Base-by-base conservation (phyloP, 1,284 basidiomycete genomes). In the Blastosporella zonata region DNA sequence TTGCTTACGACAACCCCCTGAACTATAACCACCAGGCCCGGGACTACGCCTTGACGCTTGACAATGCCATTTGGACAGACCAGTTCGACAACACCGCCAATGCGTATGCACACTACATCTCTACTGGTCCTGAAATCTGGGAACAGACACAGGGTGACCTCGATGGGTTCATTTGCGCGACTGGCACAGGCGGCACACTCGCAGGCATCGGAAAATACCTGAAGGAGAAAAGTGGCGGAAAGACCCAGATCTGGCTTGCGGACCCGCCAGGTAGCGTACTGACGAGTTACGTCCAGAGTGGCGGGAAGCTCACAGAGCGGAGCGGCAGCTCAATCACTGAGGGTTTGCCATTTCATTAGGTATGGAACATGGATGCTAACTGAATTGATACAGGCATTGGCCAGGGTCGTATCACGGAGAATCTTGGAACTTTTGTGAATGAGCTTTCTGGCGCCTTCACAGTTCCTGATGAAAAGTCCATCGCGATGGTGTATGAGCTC, bases 21-120 rank as follows among this genome's bases (percentile, higher is more conserved):
- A 99, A 99, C 74, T 99, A 98, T 78, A 99, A 99, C 70, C 97
- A 99, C 73, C 96, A 96, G 71, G 97, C 97, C 25, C 83, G 86
- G 45, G 87, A 93, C 54, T 92, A 87, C 59, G 96, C 96, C 38
- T 79, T 84, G 46, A 69, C 72, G n/a, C 71, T 88, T 27, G 79
- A 84, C n/a, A 97, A 97, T 63, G 89, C 94, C 17, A 83, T 98
- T 51, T 99, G 97, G 96, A 98, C 94, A n/a, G 88, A 99, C 73
- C 96, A 99, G 70, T 98, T 98, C 65, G 95, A 98, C 72, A 97
- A 97, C 69, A 82, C 75, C 8, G 90, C 91, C 12, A 99, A 99
- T 67, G 84, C 96, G 12, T 68, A 85, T 31, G 88, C 87, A 13
- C 96, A 99, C 67, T 96, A 97, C 66, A 67, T 79, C 46, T 84